Evolutionary conservation across 306 rosid genomes (phyloP).

Genomic region (Fragaria vesca): DNA sequence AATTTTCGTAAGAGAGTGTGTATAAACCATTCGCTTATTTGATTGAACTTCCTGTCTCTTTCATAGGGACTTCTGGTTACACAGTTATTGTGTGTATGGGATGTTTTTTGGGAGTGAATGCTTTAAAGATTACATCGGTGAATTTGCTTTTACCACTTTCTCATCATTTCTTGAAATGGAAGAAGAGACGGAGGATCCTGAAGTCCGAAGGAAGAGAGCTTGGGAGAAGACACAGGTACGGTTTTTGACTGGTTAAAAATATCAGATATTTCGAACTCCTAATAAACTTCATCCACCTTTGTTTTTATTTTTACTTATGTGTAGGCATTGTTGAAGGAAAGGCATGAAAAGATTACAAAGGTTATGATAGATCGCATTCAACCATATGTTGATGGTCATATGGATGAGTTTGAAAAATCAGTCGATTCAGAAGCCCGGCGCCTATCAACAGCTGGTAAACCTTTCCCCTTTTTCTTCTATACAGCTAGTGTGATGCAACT

Average conservation of each 20-base stretch:
- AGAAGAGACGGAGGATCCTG: slow-evolving; percentile 53
- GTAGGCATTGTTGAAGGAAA: slow-evolving; percentile 67
- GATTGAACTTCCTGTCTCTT: neutral
- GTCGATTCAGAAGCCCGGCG: slow-evolving; percentile 62
- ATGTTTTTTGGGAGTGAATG: slow-evolving; percentile 83
- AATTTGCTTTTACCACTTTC: slow-evolving; percentile 61
- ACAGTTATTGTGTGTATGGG: slow-evolving; percentile 72
- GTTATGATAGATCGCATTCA: slow-evolving; percentile 60
- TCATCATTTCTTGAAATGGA: slow-evolving; percentile 52
- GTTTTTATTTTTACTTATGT: slow-evolving; percentile 11
- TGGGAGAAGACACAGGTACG: slow-evolving; percentile 67
- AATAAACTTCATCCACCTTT: neutral
- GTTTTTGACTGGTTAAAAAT: neutral
- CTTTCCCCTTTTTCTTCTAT: slow-evolving; percentile 3
- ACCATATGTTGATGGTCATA: slow-evolving; percentile 60
- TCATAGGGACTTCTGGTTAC: slow-evolving; percentile 71
- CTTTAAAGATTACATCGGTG: slow-evolving; percentile 78
- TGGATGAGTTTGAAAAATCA: slow-evolving; percentile 58
- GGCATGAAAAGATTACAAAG: slow-evolving; percentile 57
- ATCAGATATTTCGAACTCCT: neutral
- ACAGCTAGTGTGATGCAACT: neutral
- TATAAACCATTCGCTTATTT: neutral
- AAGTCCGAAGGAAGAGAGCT: slow-evolving; percentile 43
- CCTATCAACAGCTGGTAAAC: slow-evolving; percentile 71
- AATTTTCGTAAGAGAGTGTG: neutral